Evolutionary conservation across 1,139 yeast species (phyloP), one percentile per base, ranked within the genome.

Genomic region (Lizanozyma gosingica): DNA sequence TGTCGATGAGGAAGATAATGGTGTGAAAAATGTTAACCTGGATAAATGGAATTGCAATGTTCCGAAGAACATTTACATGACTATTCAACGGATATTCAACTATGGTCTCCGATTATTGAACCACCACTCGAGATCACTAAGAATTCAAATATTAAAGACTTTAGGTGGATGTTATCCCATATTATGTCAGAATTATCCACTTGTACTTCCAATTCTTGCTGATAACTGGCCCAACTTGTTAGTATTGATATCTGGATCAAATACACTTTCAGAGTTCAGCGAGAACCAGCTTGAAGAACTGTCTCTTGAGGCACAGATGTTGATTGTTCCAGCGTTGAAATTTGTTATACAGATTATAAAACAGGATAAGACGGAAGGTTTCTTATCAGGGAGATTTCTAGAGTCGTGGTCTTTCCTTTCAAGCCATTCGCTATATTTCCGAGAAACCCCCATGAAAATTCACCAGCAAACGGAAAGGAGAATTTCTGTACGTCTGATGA

Each of bases 101-200:
- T 86, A 87, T 53, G 82, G 94, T 2, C 82, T 85, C 43, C 60
- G 83, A 43, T 67, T 87, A 39, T 59, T 87, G 34, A 77, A 87
- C 2, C 94, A 86, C 48, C 77, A 78, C 1, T 81, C 94, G 0
- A 57, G 69, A 4, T 58, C 67, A 2, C 59, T 90, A 27, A 73
- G 77, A 39, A 54, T 73, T 9, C 80, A 76, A 44, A 71, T 87
- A 4, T 56, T 88, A 37, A 65, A 60, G 18, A 68, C 85, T 0
- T 58, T 82, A 33, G 53, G 59, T 3, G 57, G 64, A 15, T 61
- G 77, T 0, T 61, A 82, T 33, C 87, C 90, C 0, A 54, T 86
- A 33, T 62, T 92, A 36, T 72, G 87, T 1, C 70, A 90, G 0
- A 76, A 81, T 45, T 68, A 73, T 42, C 63, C 70, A 11, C 67